Base-by-base conservation (phyloP, 2,329 filamentous ascomycete genomes). In the Thielaviopsis musarum region DNA sequence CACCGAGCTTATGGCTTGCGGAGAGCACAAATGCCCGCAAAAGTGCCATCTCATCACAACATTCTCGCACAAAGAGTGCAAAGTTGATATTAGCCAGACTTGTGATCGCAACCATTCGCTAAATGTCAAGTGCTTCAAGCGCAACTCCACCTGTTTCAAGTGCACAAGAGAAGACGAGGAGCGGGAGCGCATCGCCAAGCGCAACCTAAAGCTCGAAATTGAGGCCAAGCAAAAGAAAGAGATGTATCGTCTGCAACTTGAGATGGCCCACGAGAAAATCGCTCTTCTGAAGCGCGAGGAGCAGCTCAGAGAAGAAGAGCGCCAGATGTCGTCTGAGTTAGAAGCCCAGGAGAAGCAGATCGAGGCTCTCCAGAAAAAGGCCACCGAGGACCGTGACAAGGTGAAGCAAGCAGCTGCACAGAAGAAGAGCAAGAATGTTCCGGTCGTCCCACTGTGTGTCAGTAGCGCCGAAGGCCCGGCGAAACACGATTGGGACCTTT, bases 41-140 rank as follows among this genome's bases (percentile, higher is more conserved):
- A 73, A 73, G 6, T 91, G 87, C 60, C 87, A 91, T 68, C 75
- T 78, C 0, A 63, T 84, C 0, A 65, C 67, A 0, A 77, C 87
- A 60, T 83, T 87, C 65, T 77, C 75, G 0, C 75, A 77, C 54
- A 60, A 68, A 0, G 9, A 59, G 0, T 78, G 76, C 59, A 21
- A 28, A 0, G 56, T 68, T 4, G 57, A 61, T 19, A 28, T 83
- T 0, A 63, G 73, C 0, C 72, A 69, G n/a, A 71, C 64, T 0
- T 88, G 85, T 60, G 55, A 71, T 0, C 72, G 76, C 1, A 70
- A 73, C 0, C 84, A 88, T 64, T 73, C 70, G 9, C 65, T 67
- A 1, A 70, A 70, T 1, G 70, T 75, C 12, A 58, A 63, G 2
- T 88, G 85, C 60, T 69, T 72, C 13, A 64, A 65, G 1, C 61